Conservation (phyloP, 202 grass and related monocot genomes). For the Carex arenaria region DNA sequence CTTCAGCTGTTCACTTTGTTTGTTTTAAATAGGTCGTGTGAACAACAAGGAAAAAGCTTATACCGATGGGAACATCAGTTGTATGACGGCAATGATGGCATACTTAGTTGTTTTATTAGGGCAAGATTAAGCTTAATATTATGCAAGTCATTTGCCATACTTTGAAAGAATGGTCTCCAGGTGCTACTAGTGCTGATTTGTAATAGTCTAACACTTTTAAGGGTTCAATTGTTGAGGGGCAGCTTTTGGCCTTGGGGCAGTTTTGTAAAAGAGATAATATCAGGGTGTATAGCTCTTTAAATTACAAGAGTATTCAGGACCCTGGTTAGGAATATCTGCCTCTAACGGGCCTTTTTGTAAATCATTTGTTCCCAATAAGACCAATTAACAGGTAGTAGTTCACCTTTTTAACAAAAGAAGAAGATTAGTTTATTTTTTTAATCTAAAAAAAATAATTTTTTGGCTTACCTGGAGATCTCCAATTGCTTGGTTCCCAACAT, state of each 20-base stretch:
- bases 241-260: not conserved
- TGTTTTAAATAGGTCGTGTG: not conserved
- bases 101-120: not conserved
- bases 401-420: not conserved
- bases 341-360: not conserved
- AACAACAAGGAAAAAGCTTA: not conserved
- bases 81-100: not conserved
- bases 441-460: not conserved
- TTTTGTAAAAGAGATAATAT: not conserved
- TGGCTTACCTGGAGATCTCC: slow-evolving; percentile 83
- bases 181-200: not conserved
- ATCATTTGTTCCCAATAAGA: not conserved
- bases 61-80: not conserved
- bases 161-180: not conserved
- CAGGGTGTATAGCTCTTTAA: not conserved
- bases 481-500: slow-evolving; percentile 83
- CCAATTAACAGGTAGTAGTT: not conserved
- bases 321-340: not conserved
- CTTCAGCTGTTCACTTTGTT: not conserved
- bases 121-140: not conserved
- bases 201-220: not conserved
- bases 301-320: not conserved
- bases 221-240: not conserved
- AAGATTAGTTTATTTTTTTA: not conserved
- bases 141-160: not conserved